phyloP scores from a whole-genome alignment of 1,284 basidiomycete species.

The Fistulina hepatica region DNA sequence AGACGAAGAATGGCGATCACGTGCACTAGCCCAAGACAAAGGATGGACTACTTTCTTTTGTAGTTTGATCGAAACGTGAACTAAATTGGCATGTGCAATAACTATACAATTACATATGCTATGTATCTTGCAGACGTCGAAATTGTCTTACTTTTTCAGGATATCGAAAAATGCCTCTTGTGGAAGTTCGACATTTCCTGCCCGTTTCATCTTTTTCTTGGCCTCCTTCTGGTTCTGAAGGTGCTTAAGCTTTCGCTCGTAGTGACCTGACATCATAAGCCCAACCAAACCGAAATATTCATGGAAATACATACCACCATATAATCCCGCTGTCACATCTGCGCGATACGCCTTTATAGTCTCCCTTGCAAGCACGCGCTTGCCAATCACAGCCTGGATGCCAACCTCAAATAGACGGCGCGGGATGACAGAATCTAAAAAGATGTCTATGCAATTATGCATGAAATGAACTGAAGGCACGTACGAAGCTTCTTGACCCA shows the following conservation, averaged over 20 bases:
- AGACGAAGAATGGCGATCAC: no score
- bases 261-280: no score
- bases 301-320: constrained; percentile 46
- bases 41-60: no score
- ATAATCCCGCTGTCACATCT: constrained; percentile 91
- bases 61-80: no score
- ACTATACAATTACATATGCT: no score
- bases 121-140: no score
- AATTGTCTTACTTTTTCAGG: constrained; percentile 31
- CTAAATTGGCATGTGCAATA: no score
- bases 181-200: constrained; percentile 81
- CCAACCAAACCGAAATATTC: constrained; percentile 16
- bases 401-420: constrained; percentile 91
- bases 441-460: neutral
- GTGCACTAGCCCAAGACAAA: no score
- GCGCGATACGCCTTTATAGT: constrained; percentile 81
- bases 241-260: constrained; percentile 87
- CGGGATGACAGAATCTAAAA: constrained; percentile 78
- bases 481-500: constrained; percentile 88
- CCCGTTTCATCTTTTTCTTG: constrained; percentile 75
- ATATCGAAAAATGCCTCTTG: constrained; percentile 89
- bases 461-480: constrained; percentile 18
- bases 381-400: constrained; percentile 81
- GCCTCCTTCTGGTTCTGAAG: constrained; percentile 89
- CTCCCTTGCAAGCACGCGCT: constrained; percentile 83